Conservation (phyloP, 129 eudicot species). For the Helianthus annuus region HanXRQr2.0-SUNRISE NC_035440.2:1576139-1576638, state of each 20-base stretch:
- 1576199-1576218: conserved; percentile 7
- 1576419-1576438: conserved; percentile 1
- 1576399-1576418: background rate
- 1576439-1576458: conserved; percentile 17
- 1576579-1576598: conserved; percentile 99
- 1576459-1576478: conserved; percentile 26
- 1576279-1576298: conserved; percentile 15
- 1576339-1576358: conserved; percentile 9
- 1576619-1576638: conserved; percentile 62
- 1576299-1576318: background rate
- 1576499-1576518: conserved; percentile 24
- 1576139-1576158: background rate
- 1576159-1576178: background rate
- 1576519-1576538: conserved; percentile 39
- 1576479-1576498: conserved; percentile 14
- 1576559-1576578: conserved; percentile 47
- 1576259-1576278: background rate
- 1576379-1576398: conserved; percentile 20
- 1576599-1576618: conserved; percentile 99
- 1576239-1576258: background rate
- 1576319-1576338: background rate
- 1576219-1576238: conserved; percentile 9
- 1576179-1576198: background rate
- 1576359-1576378: conserved; percentile 13
- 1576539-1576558: conserved; percentile 56